A percentile compares a stretch with the other conserved stretches of the same genome.
Evolutionary conservation across 2,329 filamentous ascomycete species (phyloP).

Genomic region (Colletotrichum salicis): DNA sequence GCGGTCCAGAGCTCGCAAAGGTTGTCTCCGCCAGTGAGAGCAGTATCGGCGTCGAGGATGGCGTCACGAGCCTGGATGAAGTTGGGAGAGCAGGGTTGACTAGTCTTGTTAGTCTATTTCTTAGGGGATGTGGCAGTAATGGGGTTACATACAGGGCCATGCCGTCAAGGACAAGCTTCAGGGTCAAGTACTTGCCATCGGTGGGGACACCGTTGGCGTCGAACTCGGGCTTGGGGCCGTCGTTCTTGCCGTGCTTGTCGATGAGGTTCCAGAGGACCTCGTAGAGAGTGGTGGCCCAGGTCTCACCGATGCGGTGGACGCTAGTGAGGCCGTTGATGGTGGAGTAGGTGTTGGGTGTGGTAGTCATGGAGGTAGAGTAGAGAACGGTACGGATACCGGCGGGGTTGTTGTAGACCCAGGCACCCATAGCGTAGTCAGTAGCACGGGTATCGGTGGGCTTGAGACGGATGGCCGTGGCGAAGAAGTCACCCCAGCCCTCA

Average conservation of each 20-base stretch:
- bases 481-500: constrained; percentile 68
- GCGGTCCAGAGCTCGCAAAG: constrained; percentile 63
- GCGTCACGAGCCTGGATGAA: constrained; percentile 64
- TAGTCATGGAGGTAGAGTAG: constrained; percentile 61
- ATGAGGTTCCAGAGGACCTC: constrained; percentile 69
- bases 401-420: constrained; percentile 57
- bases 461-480: constrained; percentile 61
- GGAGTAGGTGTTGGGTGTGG: constrained; percentile 63
- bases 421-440: constrained; percentile 60
- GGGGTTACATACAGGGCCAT: constrained; percentile 54
- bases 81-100: constrained; percentile 65
- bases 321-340: constrained; percentile 49
- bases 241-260: constrained; percentile 64
- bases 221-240: constrained; percentile 53
- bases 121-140: background rate
- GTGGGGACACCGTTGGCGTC: constrained; percentile 56
- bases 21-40: constrained; percentile 62
- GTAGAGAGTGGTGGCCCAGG: constrained; percentile 65
- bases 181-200: constrained; percentile 61
- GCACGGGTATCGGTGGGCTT: constrained; percentile 56
- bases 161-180: constrained; percentile 64
- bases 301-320: constrained; percentile 61
- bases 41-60: constrained; percentile 65
- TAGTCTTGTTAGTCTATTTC: constrained; percentile 17
- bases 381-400: constrained; percentile 60